phyloP scores from a whole-genome alignment of 257 asterid species.

The Solanum rostratum region DNA sequence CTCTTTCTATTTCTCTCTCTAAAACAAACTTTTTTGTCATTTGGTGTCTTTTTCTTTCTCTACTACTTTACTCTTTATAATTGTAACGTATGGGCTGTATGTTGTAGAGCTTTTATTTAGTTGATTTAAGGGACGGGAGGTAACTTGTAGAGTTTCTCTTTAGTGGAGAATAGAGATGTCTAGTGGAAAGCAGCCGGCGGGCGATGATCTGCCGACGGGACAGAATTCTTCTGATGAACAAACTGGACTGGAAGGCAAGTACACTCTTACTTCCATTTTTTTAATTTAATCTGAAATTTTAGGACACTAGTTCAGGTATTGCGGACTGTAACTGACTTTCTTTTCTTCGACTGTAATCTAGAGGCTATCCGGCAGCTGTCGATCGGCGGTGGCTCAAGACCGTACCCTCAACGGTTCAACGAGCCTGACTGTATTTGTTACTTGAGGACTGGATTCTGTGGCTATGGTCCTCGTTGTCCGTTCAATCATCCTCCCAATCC shows the following conservation, averaged over 20 bases:
- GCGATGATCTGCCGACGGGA: not conserved
- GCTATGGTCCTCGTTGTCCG: conserved; percentile 28
- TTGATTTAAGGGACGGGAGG: no score
- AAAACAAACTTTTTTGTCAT: no score
- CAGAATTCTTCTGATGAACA: not conserved
- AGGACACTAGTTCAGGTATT: not conserved
- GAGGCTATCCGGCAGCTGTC: conserved; percentile 23
- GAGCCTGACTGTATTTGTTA: conserved; percentile 20
- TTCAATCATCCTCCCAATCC: conserved; percentile 23
- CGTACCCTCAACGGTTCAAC: conserved; percentile 15
- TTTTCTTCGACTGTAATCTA: conserved; percentile 5
- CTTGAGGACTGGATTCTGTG: conserved; percentile 20
- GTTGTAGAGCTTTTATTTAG: no score
- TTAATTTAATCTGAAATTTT: not conserved
- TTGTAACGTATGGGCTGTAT: no score
- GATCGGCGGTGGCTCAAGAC: conserved; percentile 5
- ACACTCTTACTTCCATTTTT: not conserved
- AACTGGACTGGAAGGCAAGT: not conserved
- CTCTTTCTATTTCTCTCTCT: no score
- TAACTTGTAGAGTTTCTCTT: not conserved
- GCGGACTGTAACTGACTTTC: not conserved
- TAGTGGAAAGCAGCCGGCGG: not conserved
- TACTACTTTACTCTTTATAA: no score
- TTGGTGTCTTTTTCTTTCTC: no score
- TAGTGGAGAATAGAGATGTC: not conserved